These are phyloP conservation scores for Alternaria longipes DNA, from an alignment of 2,329 filamentous ascomycete species.

Conservation along the genomic window DNA sequence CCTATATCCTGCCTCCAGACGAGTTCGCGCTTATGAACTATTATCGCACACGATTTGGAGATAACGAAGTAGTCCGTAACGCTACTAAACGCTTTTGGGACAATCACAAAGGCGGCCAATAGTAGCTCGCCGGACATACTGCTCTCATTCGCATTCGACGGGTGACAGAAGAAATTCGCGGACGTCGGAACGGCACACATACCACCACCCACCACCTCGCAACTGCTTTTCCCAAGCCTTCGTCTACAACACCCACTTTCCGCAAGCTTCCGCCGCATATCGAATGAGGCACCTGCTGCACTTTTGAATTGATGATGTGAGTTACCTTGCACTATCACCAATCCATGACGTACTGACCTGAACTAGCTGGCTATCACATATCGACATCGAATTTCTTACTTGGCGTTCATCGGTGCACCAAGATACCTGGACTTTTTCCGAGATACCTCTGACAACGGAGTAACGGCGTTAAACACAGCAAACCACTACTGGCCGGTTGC, in stretches of 20 bases:
- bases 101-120: conserved; percentile 50
- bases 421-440: conserved; percentile 20
- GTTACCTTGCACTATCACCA: not conserved
- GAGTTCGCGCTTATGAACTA: conserved; percentile 91
- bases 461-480: conserved; percentile 33
- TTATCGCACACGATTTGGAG: conserved; percentile 73
- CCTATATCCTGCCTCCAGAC: conserved; percentile 77
- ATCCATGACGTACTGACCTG: conserved; percentile 2
- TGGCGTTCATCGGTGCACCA: conserved; percentile 17
- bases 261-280: not conserved
- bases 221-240: not conserved
- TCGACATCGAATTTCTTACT: conserved; percentile 12
- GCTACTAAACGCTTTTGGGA: conserved; percentile 68
- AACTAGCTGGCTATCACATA: conserved; percentile 10
- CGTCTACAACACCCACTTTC: not conserved
- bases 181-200: not conserved
- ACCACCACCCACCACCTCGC: not conserved
- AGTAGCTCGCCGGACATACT: conserved; percentile 1
- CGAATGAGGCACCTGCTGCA: not conserved
- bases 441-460: conserved; percentile 44
- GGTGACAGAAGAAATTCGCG: not conserved
- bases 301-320: conserved; percentile 11
- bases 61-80: conserved; percentile 59
- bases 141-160: conserved; percentile 6
- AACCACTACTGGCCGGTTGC: conserved; percentile 21